Conservation (phyloP, 805 yeast genomes). For the Sugiyamaella chiloensis region DNA sequence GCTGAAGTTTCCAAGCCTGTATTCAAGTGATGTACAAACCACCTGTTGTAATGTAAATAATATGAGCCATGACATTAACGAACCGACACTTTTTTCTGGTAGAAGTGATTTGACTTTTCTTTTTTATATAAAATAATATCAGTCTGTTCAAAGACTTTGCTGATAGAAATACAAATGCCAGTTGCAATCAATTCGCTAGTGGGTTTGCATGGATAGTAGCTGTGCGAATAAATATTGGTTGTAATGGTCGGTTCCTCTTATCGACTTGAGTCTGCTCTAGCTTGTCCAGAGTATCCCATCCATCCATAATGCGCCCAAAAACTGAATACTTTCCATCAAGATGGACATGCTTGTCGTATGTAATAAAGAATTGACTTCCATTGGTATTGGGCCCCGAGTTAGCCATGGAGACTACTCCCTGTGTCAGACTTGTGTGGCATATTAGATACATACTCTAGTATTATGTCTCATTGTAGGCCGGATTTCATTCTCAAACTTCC, state of each 20-base stretch:
- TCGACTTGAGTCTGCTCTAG: slow-evolving; percentile 58
- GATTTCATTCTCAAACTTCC: slow-evolving; percentile 33
- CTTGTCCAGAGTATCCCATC: slow-evolving; percentile 46
- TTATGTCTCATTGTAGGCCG: slow-evolving; percentile 54
- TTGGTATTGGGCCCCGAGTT: slow-evolving; percentile 91
- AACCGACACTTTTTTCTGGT: too few species aligned
- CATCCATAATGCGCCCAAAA: slow-evolving; percentile 61
- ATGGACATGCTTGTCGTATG: slow-evolving; percentile 70
- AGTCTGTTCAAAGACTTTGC: too few species aligned
- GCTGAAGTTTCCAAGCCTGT: slow-evolving; percentile 30
- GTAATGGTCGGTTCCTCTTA: slow-evolving; percentile 38
- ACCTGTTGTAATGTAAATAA: too few species aligned
- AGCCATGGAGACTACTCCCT: slow-evolving; percentile 84
- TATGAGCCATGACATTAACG: too few species aligned
- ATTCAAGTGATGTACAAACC: slow-evolving; percentile 21
- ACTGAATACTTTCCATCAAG: slow-evolving; percentile 72
- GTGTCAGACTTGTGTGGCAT: slow-evolving; percentile 1
- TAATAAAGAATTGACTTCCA: slow-evolving; percentile 87
- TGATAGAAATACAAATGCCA: too few species aligned
- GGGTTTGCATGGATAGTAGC: slow-evolving; percentile 46
- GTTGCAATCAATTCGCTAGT: too few species aligned
- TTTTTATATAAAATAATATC: too few species aligned
- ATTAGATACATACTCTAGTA: slow-evolving; percentile 42
- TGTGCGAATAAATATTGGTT: slow-evolving; percentile 30
- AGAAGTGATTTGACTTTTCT: too few species aligned